phyloP scores from a whole-genome alignment of 768 basidiomycete species.

The Suillus occidentalis region DNA sequence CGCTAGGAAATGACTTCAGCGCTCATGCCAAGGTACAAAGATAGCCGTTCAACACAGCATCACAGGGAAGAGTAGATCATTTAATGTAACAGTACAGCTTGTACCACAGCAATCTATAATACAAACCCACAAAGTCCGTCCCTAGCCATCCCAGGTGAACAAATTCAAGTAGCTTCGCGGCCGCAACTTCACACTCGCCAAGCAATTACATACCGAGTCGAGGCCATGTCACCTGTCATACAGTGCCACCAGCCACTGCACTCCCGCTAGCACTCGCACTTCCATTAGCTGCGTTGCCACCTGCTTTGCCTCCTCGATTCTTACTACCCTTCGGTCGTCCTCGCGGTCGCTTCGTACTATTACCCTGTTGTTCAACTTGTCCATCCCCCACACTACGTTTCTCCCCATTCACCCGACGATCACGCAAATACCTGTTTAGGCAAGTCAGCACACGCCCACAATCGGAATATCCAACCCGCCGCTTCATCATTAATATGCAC shows the following conservation, averaged over 20 bases:
- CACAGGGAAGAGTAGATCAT: background rate
- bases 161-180: background rate
- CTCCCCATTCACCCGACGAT: constrained; percentile 56
- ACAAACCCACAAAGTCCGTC: background rate
- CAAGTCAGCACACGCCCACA: constrained; percentile 16
- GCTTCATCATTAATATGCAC: no score
- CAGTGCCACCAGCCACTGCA: constrained; percentile 8
- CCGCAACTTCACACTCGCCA: background rate
- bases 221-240: constrained; percentile 1
- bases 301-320: constrained; percentile 36
- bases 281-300: constrained; percentile 5
- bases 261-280: constrained; percentile 16
- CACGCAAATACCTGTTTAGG: constrained; percentile 53
- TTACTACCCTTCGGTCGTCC: constrained; percentile 74
- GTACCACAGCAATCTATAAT: background rate
- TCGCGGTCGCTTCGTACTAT: constrained; percentile 51
- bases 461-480: background rate
- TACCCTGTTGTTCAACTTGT: constrained; percentile 30
- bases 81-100: background rate
- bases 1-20: background rate
- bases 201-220: background rate
- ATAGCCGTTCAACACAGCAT: constrained; percentile 1
- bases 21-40: background rate
- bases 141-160: no score
- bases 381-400: constrained; percentile 29